phyloP scores from a whole-genome alignment of 2,329 filamentous ascomycete species.

The Monosporascus sp. region DNA sequence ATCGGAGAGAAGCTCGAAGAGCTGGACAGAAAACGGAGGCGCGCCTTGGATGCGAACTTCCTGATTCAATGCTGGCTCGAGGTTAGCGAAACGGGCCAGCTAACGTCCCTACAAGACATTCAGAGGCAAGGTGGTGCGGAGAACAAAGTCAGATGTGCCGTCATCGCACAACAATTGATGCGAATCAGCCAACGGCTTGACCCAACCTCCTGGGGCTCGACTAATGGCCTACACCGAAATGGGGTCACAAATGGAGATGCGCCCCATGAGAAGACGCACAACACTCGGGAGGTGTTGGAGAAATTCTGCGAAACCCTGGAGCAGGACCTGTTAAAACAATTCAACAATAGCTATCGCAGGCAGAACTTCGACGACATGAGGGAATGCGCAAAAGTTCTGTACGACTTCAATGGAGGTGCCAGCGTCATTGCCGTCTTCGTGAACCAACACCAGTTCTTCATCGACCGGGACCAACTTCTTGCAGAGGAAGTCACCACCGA shows the following conservation, averaged over 20 bases:
- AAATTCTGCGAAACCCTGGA: slow-evolving; percentile 95
- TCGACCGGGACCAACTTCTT: slow-evolving; percentile 87
- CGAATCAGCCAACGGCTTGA: slow-evolving; percentile 91
- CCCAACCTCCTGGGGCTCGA: slow-evolving; percentile 63
- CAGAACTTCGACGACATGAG: slow-evolving; percentile 98
- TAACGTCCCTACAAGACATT: slow-evolving; percentile 84
- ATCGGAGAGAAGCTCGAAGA: slow-evolving; percentile 94
- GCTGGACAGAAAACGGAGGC: slow-evolving; percentile 82
- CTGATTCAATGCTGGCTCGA: slow-evolving; percentile 96
- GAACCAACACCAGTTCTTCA: slow-evolving; percentile 99
- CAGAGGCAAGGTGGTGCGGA: slow-evolving; percentile 79
- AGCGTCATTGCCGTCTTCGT: slow-evolving; percentile 96
- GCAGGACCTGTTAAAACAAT: slow-evolving; percentile 91
- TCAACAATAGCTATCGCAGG: slow-evolving; percentile 92
- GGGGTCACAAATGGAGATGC: slow-evolving; percentile 45
- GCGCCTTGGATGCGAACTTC: slow-evolving; percentile 90
- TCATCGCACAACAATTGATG: slow-evolving; percentile 89
- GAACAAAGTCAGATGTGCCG: slow-evolving; percentile 88
- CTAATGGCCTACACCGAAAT: slow-evolving; percentile 48
- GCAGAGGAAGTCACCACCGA: slow-evolving; percentile 78
- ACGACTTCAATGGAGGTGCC: slow-evolving; percentile 92
- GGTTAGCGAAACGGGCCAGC: slow-evolving; percentile 81
- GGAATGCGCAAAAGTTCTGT: slow-evolving; percentile 87
- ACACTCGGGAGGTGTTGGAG: slow-evolving; percentile 86
- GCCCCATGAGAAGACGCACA: slow-evolving; percentile 42